phyloP scores from a whole-genome alignment of 192 early-diverging fungal species.

The Backusella tarrabulga region DNA sequence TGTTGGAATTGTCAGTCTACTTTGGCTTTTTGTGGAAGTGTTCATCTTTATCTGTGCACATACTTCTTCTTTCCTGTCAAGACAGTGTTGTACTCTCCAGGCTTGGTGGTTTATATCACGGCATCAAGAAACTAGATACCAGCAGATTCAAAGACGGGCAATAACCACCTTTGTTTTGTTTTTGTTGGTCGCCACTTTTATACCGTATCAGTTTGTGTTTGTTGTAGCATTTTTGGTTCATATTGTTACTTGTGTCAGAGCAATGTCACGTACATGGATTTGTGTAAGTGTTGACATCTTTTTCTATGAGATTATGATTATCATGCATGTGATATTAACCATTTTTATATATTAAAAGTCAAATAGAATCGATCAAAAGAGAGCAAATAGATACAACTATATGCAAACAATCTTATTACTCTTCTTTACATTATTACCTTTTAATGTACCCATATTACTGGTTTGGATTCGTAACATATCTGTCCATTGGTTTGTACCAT shows the following conservation, averaged over 20 bases:
- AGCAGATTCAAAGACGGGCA: conserved; percentile 40
- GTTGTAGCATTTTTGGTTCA: conserved; percentile 61
- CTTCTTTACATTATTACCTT: conserved; percentile 69
- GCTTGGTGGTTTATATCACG: conserved; percentile 16
- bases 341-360: conserved; percentile 6
- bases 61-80: neutral
- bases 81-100: neutral
- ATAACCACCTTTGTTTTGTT: conserved; percentile 48
- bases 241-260: conserved; percentile 48
- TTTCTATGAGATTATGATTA: neutral
- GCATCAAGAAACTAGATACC: conserved; percentile 28
- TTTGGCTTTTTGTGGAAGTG: conserved; percentile 13
- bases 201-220: conserved; percentile 81
- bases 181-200: conserved; percentile 54
- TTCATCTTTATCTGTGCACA: neutral
- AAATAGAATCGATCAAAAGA: conserved; percentile 30
- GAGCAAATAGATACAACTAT: conserved; percentile 58
- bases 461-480: conserved; percentile 82
- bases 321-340: neutral
- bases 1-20: conserved; percentile 36
- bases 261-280: conserved; percentile 29
- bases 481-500: conserved; percentile 79
- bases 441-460: conserved; percentile 71
- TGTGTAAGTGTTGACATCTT: conserved; percentile 19
- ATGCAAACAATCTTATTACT: conserved; percentile 67